These are phyloP conservation scores for Clonostachys solani DNA, from an alignment of 2,329 filamentous ascomycete species.

Conservation along the genomic window DNA sequence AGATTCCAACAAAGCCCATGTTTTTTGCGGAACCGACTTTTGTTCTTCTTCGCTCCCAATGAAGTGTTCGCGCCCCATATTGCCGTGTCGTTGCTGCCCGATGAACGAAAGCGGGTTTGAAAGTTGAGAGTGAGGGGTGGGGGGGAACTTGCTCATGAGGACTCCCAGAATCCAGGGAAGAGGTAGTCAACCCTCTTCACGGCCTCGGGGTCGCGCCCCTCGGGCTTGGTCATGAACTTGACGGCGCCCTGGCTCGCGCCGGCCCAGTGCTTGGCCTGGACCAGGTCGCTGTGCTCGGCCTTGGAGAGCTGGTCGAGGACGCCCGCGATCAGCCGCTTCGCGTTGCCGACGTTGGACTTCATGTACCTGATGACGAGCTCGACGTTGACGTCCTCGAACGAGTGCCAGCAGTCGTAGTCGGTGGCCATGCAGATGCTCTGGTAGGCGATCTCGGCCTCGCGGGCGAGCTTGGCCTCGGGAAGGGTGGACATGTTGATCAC, in stretches of 20 bases:
- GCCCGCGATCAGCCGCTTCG: conserved; percentile 76
- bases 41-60: too few relatives aligned
- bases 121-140: too few relatives aligned
- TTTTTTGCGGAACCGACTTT: too few relatives aligned
- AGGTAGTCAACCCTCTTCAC: conserved; percentile 79
- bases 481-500: conserved; percentile 98
- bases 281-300: conserved; percentile 69
- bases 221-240: conserved; percentile 75
- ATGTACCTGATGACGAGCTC: conserved; percentile 98
- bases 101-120: too few relatives aligned
- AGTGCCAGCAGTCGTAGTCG: conserved; percentile 98
- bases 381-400: conserved; percentile 78
- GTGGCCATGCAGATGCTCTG: conserved; percentile 99
- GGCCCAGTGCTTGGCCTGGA: conserved; percentile 77
- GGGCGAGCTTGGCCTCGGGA: conserved; percentile 92
- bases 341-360: conserved; percentile 88
- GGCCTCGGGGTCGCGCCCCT: conserved; percentile 68
- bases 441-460: conserved; percentile 93
- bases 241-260: conserved; percentile 74
- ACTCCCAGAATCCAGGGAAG: conserved; percentile 74
- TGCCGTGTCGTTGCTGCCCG: too few relatives aligned
- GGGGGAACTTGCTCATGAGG: conserved; percentile 12
- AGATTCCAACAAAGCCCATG: too few relatives aligned
- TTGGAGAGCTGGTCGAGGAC: conserved; percentile 83
- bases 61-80: too few relatives aligned